A percentile compares a stretch with the other conserved stretches of the same genome.
Evolutionary conservation across 2,329 filamentous ascomycete genomes (phyloP).

Genomic region (Nothopassalora personata): DNA sequence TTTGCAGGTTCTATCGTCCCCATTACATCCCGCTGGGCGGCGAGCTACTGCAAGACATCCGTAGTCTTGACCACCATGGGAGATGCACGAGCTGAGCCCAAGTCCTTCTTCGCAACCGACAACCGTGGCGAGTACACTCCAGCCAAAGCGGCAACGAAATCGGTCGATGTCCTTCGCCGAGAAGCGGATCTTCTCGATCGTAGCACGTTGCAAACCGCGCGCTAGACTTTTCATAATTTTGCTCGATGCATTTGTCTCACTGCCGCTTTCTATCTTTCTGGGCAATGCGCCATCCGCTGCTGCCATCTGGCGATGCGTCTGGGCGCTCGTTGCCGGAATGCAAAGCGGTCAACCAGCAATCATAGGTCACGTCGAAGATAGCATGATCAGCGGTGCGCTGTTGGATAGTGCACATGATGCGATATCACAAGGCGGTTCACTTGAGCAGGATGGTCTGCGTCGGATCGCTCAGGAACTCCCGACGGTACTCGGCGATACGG

Average conservation of each 20-base stretch:
- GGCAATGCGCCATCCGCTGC: too few species aligned
- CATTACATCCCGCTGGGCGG: too few species aligned
- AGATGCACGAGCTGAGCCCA: background rate
- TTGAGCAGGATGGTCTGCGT: slow-evolving; percentile 51
- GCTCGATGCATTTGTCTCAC: background rate
- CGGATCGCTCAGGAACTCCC: slow-evolving; percentile 59
- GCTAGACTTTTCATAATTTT: background rate
- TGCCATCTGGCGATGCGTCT: background rate
- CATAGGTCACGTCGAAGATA: background rate
- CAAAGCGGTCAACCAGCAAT: background rate
- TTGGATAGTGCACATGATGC: background rate
- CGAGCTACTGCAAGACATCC: background rate
- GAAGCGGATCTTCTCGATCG: background rate
- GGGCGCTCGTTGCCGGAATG: background rate
- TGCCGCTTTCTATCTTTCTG: background rate
- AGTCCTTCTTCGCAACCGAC: background rate
- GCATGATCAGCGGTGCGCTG: background rate
- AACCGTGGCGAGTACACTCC: background rate
- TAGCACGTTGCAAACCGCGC: background rate
- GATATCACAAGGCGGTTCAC: background rate
- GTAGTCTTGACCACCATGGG: background rate
- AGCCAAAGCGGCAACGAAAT: background rate
- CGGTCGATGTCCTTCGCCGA: background rate
- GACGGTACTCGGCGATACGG: slow-evolving; percentile 62
- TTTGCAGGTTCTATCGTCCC: background rate